Percentiles rank a stretch among this genome's conserved stretches.
Conservation (phyloP, 108 stramenopile genomes). For the Thalassiosira profunda region DNA sequence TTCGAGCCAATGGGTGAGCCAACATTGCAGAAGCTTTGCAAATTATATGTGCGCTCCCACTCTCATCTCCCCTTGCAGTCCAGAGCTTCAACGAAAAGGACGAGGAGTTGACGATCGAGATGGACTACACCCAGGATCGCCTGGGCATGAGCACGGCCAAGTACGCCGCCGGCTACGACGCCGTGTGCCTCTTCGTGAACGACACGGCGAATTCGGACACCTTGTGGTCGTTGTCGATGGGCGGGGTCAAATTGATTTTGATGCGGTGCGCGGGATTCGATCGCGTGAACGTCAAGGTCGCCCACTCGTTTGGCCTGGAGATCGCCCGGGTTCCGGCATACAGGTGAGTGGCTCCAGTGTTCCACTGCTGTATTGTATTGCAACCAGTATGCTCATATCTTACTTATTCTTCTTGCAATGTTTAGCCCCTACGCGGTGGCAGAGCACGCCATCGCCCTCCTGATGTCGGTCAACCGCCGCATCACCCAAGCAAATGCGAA, state of each 20-base stretch:
- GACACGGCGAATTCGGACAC: conserved; percentile 66
- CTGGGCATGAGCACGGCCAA: conserved; percentile 43
- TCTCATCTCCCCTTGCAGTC: conserved; percentile 5
- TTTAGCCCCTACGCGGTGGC: conserved; percentile 89
- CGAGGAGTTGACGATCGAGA: conserved; percentile 41
- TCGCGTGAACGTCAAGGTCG: conserved; percentile 75
- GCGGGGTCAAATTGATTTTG: conserved; percentile 76
- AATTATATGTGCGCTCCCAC: not conserved
- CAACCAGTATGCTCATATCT: no score
- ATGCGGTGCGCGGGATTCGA: conserved; percentile 82
- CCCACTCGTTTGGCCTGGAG: conserved; percentile 63
- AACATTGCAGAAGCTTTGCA: not conserved
- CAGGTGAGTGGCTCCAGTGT: no score
- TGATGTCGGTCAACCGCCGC: conserved; percentile 80
- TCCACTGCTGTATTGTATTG: no score
- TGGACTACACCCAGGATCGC: conserved; percentile 71
- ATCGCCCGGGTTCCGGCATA: conserved; percentile 86
- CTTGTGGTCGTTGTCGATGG: conserved; percentile 49
- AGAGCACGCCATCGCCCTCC: conserved; percentile 79
- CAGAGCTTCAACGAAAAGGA: conserved; percentile 49
- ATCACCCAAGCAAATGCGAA: conserved; percentile 58
- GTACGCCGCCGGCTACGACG: conserved; percentile 72
- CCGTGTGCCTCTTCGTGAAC: conserved; percentile 82
- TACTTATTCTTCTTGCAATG: no score
- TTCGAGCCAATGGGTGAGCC: conserved; percentile 40